phyloP scores from a whole-genome alignment of 1,139 yeast species.

The Torulaspora pretoriensis region DNA sequence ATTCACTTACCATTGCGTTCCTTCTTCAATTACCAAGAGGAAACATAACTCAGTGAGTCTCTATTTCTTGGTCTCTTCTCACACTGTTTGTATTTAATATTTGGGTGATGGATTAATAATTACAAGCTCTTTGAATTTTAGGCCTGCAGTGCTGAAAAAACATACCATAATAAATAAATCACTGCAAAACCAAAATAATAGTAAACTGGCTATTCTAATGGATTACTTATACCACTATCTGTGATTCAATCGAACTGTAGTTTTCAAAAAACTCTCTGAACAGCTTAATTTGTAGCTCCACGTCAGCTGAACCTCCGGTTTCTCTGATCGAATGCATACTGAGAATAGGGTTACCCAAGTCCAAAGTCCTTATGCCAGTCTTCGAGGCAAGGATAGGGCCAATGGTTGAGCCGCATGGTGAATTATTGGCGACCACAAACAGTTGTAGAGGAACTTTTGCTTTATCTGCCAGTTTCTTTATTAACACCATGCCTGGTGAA shows the following conservation, averaged over 20 bases:
- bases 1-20: background rate
- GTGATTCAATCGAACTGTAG: slow-evolving; percentile 25
- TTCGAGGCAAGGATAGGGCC: slow-evolving; percentile 91
- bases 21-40: background rate
- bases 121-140: background rate
- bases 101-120: background rate
- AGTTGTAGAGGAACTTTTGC: slow-evolving; percentile 69
- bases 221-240: slow-evolving; percentile 17
- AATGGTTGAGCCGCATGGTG: slow-evolving; percentile 94
- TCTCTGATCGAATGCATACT: slow-evolving; percentile 96
- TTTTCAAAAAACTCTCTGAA: slow-evolving; percentile 60
- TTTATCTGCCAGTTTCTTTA: slow-evolving; percentile 65
- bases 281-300: slow-evolving; percentile 56
- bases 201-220: background rate
- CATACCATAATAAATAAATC: background rate
- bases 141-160: no score
- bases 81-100: background rate
- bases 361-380: slow-evolving; percentile 84
- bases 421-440: slow-evolving; percentile 86
- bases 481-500: slow-evolving; percentile 77
- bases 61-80: background rate
- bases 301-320: slow-evolving; percentile 80
- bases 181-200: background rate
- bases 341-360: slow-evolving; percentile 89
- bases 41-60: background rate